Conservation (phyloP, 495 filamentous ascomycete genomes). For the Neurospora sublineolata region DNA sequence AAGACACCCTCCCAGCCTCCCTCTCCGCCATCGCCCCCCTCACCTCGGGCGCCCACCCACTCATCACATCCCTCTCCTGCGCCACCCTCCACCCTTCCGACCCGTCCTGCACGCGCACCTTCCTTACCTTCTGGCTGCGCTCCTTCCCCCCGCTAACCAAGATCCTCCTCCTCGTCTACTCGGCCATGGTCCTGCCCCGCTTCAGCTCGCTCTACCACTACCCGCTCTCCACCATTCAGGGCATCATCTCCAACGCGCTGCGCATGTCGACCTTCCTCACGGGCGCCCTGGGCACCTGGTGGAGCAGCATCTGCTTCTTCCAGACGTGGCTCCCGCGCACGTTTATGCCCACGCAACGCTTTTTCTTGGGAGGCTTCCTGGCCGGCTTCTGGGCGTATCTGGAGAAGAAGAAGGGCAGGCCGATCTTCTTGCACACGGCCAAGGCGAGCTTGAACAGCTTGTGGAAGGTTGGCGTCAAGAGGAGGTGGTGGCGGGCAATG, state of each 20-base stretch:
- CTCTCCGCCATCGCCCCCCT: conserved; percentile 64
- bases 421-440: conserved; percentile 59
- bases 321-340: conserved; percentile 62
- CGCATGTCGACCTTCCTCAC: conserved; percentile 64
- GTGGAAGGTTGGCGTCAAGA: conserved; percentile 87
- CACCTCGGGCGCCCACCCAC: conserved; percentile 71
- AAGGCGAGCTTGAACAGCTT: conserved; percentile 63
- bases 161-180: conserved; percentile 60
- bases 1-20: conserved; percentile 49
- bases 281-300: conserved; percentile 64
- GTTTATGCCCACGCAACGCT: conserved; percentile 67
- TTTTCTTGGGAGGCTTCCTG: conserved; percentile 77
- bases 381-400: conserved; percentile 76
- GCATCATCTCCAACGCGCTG: conserved; percentile 50
- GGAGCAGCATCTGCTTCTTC: conserved; percentile 82
- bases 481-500: conserved; percentile 68
- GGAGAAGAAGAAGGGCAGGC: conserved; percentile 46
- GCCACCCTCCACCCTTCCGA: conserved; percentile 82
- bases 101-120: conserved; percentile 76
- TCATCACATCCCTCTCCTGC: conserved; percentile 72
- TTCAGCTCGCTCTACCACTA: conserved; percentile 52
- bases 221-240: conserved; percentile 54
- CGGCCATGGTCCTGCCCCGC: conserved; percentile 52
- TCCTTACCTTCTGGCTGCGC: conserved; percentile 68
- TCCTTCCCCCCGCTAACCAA: conserved; percentile 69